phyloP scores from a whole-genome alignment of 2,329 filamentous ascomycete species.

The Cercospora berteroae region DNA sequence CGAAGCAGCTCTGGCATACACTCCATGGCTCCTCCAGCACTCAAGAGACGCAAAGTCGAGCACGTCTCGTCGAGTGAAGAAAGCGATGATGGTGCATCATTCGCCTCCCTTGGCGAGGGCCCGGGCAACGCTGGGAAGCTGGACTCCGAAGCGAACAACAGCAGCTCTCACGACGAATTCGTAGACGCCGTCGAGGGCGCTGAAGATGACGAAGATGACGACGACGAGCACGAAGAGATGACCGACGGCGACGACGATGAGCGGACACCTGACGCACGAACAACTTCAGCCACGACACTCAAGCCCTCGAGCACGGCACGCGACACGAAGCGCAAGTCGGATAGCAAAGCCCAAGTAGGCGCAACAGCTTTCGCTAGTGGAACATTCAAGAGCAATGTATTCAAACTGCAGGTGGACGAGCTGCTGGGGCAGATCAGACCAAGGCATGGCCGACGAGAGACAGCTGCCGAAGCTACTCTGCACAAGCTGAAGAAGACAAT shows the following conservation, averaged over 20 bases:
- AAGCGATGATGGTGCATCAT: conserved; percentile 31
- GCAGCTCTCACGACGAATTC: conserved; percentile 16
- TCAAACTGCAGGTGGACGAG: conserved; percentile 67
- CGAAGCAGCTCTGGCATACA: neutral
- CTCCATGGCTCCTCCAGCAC: conserved; percentile 35
- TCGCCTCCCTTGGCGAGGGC: conserved; percentile 36
- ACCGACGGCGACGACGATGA: conserved; percentile 14
- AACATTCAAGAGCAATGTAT: conserved; percentile 64
- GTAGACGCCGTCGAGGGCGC: conserved; percentile 10
- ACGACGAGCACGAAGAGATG: conserved; percentile 17
- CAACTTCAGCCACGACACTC: conserved; percentile 9
- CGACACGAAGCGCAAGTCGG: conserved; percentile 13
- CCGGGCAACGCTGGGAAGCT: conserved; percentile 5
- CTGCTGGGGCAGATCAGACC: conserved; percentile 58
- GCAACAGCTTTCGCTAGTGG: conserved; percentile 50
- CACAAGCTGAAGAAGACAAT: conserved; percentile 57
- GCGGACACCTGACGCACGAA: conserved; percentile 4
- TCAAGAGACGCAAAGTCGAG: conserved; percentile 38
- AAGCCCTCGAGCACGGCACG: neutral
- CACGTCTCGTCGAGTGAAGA: conserved; percentile 35
- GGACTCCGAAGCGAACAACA: conserved; percentile 20
- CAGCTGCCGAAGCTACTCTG: conserved; percentile 53
- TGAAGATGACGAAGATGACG: conserved; percentile 15
- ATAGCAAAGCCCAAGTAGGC: conserved; percentile 18
- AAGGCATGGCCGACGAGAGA: conserved; percentile 57